phyloP scores from a whole-genome alignment of 768 basidiomycete species.

The Podaxis sp. region DNA sequence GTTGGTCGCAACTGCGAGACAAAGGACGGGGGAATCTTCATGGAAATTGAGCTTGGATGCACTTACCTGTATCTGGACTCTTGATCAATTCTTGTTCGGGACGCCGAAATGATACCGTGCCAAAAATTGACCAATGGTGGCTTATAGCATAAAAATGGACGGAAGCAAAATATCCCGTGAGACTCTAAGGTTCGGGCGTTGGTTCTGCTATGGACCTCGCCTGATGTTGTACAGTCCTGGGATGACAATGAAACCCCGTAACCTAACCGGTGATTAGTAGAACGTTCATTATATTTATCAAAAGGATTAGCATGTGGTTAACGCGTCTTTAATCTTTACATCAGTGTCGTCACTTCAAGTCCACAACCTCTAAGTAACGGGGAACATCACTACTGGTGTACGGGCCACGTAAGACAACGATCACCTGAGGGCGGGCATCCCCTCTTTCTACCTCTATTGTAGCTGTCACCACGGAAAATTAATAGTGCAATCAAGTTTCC shows the following conservation, averaged over 20 bases:
- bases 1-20: neutral
- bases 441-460: neutral
- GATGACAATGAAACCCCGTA: neutral
- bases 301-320: neutral
- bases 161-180: neutral
- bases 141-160: neutral
- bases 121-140: neutral
- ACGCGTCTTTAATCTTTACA: conserved; percentile 3
- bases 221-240: neutral
- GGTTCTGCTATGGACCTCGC: neutral
- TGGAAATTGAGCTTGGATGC: conserved; percentile 12
- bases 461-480: neutral
- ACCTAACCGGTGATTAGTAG: neutral
- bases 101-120: neutral
- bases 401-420: neutral
- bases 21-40: conserved; percentile 3
- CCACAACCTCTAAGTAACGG: neutral
- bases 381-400: neutral
- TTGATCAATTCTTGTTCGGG: neutral
- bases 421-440: neutral
- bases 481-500: neutral
- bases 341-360: neutral
- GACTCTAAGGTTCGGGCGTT: neutral
- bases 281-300: neutral
- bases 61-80: neutral